Evolutionary conservation across 2,329 filamentous ascomycete species (phyloP), one percentile per base, ranked within the genome.

Genomic region (Metarhizium anisopliae): DNA sequence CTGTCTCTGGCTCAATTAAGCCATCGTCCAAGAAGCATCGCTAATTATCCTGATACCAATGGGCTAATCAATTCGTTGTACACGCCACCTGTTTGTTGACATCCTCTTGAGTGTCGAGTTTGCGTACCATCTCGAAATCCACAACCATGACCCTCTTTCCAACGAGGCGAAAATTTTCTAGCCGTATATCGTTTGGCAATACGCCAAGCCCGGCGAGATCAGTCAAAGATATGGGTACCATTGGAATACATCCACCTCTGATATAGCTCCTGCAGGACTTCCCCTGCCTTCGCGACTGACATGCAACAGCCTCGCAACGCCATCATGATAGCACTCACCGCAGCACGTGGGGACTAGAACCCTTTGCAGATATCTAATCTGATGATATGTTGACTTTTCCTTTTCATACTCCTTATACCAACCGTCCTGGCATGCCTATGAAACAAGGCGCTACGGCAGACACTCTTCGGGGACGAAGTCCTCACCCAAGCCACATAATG

Each of bases 321-420:
- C 60, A n/a, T 56, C 53, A 47, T 60, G 61, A 5, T 62, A 47
- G n/a, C 58, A 52, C 32, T 58, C 53, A n/a, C 64, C 64, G 18
- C 60, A 64, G 13, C 54, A 59, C 29, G 29, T 58, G 13, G 63
- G 65, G 5, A 66, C 61, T 5, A 61, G 50, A 49, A 55, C 47
- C 42, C 63, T 62, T 43, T 66, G 64, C 6, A 67, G 36, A 13
- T 53, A 54, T 16, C 58, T 50, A 6, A 65, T 55, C 35, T 55
- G 59, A 4, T 59, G 43, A 51, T 66, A 65, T 7, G 58, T 55
- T 16, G 60, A 56, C 29, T 58, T 51, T 55, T 67, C 62, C 16
- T 55, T 57, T 29, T 62, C 59, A 47, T 65, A 67, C 42, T 67
- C 64, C 18, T 62, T 57, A 18, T 66, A 62, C 64, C 64, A 67